phyloP scores from a whole-genome alignment of 2,329 filamentous ascomycete species.

The Hymenoscyphus albidus region DNA sequence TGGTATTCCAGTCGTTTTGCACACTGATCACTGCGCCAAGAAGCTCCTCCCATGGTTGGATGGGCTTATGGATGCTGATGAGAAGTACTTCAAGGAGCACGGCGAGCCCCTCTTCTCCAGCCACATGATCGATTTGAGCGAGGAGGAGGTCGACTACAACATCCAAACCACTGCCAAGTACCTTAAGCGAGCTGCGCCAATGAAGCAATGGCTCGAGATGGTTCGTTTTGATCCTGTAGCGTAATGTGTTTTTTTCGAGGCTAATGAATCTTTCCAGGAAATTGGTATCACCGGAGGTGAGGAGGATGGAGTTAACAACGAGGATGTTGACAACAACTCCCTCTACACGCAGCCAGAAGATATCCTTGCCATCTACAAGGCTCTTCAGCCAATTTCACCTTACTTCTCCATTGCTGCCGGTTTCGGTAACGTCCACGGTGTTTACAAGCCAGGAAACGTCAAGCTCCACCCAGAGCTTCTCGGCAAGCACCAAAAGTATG shows the following conservation, averaged over 20 bases:
- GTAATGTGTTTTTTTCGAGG: not conserved
- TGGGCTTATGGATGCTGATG: slow-evolving; percentile 90
- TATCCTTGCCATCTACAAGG: slow-evolving; percentile 86
- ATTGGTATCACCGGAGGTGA: slow-evolving; percentile 95
- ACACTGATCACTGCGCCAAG: slow-evolving; percentile 99
- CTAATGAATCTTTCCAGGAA: slow-evolving; percentile 45
- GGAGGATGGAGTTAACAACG: slow-evolving; percentile 98
- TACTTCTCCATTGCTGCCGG: slow-evolving; percentile 98
- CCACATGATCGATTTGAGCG: slow-evolving; percentile 98
- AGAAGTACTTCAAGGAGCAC: slow-evolving; percentile 89
- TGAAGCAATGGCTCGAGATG: slow-evolving; percentile 99
- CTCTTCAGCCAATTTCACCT: slow-evolving; percentile 78
- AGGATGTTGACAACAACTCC: slow-evolving; percentile 92
- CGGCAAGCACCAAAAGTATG: slow-evolving; percentile 90
- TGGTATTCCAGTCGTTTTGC: slow-evolving; percentile 85
- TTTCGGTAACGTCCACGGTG: slow-evolving; percentile 98
- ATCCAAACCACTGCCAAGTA: slow-evolving; percentile 88
- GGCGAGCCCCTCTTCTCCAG: slow-evolving; percentile 90
- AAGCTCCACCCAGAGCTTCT: slow-evolving; percentile 94
- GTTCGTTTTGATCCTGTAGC: slow-evolving; percentile 42
- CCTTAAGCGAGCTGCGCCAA: slow-evolving; percentile 87
- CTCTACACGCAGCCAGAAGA: slow-evolving; percentile 98
- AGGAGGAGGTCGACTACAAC: slow-evolving; percentile 88
- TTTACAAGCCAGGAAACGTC: slow-evolving; percentile 98
- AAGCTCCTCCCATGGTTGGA: slow-evolving; percentile 98